Percentiles rank a stretch among this genome's conserved stretches.
Conservation (phyloP, 192 early-diverging fungal genomes). For the Rhizoclosmatium globosum region DNA sequence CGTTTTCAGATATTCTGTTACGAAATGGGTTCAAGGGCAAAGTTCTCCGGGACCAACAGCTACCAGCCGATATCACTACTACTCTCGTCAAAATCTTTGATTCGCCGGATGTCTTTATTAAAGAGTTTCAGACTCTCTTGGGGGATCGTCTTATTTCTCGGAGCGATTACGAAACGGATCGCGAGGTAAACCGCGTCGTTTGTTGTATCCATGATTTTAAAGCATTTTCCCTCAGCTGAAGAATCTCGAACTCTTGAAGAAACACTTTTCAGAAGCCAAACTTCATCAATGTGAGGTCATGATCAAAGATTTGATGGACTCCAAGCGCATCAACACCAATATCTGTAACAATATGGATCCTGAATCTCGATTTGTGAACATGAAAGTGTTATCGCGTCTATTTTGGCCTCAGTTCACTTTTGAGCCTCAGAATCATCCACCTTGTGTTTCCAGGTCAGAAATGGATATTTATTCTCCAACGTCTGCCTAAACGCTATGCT, state of each 20-base stretch:
- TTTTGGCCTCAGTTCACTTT: slow-evolving; percentile 66
- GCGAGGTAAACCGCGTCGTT: slow-evolving; percentile 55
- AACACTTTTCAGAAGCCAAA: slow-evolving; percentile 70
- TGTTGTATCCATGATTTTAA: not conserved
- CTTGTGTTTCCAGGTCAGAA: slow-evolving; percentile 37
- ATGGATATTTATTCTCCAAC: not conserved
- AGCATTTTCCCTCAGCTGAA: slow-evolving; percentile 43
- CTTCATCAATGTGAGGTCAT: slow-evolving; percentile 80
- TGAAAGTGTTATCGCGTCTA: slow-evolving; percentile 64
- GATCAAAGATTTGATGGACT: slow-evolving; percentile 81
- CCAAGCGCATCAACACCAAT: slow-evolving; percentile 66
- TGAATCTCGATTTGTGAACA: slow-evolving; percentile 21
- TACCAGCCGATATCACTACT: slow-evolving; percentile 71
- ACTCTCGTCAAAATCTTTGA: slow-evolving; percentile 76
- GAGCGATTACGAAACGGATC: slow-evolving; percentile 57
- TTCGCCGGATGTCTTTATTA: slow-evolving; percentile 70
- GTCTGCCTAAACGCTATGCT: not conserved
- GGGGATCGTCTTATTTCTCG: slow-evolving; percentile 58
- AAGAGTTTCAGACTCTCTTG: slow-evolving; percentile 73
- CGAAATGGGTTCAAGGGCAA: slow-evolving; percentile 44
- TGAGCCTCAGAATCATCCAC: slow-evolving; percentile 52
- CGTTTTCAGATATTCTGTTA: slow-evolving; percentile 14
- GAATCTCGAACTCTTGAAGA: slow-evolving; percentile 78
- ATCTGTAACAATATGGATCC: slow-evolving; percentile 26
- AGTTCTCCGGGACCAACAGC: slow-evolving; percentile 59